phyloP scores from a whole-genome alignment of 2,329 filamentous ascomycete genomes.

The Zasmidium citrigriseum region DNA sequence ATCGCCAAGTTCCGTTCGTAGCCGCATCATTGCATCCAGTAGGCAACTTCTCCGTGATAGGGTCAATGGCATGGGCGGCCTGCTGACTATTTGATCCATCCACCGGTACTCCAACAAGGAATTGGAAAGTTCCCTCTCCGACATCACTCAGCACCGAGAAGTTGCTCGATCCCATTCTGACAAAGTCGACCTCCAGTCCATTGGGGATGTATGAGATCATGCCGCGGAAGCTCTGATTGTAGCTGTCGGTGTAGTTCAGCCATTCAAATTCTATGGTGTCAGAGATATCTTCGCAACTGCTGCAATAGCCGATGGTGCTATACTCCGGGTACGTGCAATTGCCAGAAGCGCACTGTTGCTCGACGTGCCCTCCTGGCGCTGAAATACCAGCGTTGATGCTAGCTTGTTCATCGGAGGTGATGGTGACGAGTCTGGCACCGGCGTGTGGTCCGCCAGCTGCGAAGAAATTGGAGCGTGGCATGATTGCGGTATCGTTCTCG shows the following conservation, averaged over 20 bases:
- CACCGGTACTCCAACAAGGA: background rate
- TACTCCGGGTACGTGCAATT: slow-evolving; percentile 13
- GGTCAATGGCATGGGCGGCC: background rate
- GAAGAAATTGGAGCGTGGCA: slow-evolving; percentile 12
- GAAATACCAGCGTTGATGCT: slow-evolving; percentile 10
- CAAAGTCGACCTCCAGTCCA: background rate
- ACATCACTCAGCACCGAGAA: background rate
- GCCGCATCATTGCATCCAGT: slow-evolving; percentile 2
- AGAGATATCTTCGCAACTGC: slow-evolving; percentile 11
- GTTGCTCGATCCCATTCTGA: background rate
- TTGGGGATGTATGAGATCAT: background rate
- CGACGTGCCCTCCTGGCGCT: slow-evolving; percentile 3
- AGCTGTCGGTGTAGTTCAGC: background rate
- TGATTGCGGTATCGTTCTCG: background rate
- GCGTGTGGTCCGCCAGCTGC: slow-evolving; percentile 6
- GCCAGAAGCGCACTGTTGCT: slow-evolving; percentile 2
- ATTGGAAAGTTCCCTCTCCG: background rate
- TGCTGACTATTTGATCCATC: background rate
- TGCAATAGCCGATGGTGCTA: slow-evolving; percentile 13
- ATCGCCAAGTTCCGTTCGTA: slow-evolving; percentile 11
- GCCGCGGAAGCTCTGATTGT: background rate
- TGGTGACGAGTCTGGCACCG: background rate
- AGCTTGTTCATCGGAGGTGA: slow-evolving; percentile 9
- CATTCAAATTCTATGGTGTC: background rate
- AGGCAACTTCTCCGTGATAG: background rate